A percentile compares a stretch with the other conserved stretches of the same genome.
These are phyloP conservation scores for Penicillium crystallinum DNA, from an alignment of 495 filamentous ascomycete species.

Conservation along the genomic window DNA sequence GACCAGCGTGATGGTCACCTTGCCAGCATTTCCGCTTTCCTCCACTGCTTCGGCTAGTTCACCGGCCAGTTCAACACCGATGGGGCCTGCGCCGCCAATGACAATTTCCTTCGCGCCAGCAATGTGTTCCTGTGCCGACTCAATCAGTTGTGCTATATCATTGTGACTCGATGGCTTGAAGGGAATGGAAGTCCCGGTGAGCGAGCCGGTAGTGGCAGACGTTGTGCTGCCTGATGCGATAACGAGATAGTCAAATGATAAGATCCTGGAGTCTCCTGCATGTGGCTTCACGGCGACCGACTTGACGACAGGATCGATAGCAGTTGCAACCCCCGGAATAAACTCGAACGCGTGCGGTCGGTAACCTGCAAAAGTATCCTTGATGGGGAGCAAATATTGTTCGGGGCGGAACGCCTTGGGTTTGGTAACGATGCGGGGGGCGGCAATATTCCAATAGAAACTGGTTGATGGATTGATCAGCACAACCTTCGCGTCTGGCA, in stretches of 20 bases:
- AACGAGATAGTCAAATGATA: slow-evolving; percentile 51
- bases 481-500: slow-evolving; percentile 44
- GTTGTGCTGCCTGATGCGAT: slow-evolving; percentile 49
- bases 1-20: slow-evolving; percentile 45
- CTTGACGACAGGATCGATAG: slow-evolving; percentile 42
- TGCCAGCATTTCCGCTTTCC: slow-evolving; percentile 25
- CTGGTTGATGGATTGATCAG: slow-evolving; percentile 51
- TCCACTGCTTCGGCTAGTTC: slow-evolving; percentile 51
- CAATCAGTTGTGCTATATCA: slow-evolving; percentile 37
- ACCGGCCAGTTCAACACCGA: slow-evolving; percentile 59
- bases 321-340: slow-evolving; percentile 47
- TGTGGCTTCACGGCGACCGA: slow-evolving; percentile 34
- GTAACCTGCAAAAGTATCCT: slow-evolving; percentile 48
- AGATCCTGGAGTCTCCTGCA: slow-evolving; percentile 19
- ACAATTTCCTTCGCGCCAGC: slow-evolving; percentile 53
- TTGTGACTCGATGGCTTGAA: slow-evolving; percentile 47
- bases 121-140: slow-evolving; percentile 43
- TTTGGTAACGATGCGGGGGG: slow-evolving; percentile 43
- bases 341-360: slow-evolving; percentile 46
- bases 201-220: slow-evolving; percentile 33
- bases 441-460: slow-evolving; percentile 51
- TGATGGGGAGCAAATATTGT: slow-evolving; percentile 46
- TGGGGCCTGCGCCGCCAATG: slow-evolving; percentile 61
- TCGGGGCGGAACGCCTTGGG: slow-evolving; percentile 35
- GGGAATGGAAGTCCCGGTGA: slow-evolving; percentile 40